Evolutionary conservation across 202 grass and related monocot species (phyloP), one percentile per base, ranked within the genome.

Genomic region (Musa balbisiana): DNA sequence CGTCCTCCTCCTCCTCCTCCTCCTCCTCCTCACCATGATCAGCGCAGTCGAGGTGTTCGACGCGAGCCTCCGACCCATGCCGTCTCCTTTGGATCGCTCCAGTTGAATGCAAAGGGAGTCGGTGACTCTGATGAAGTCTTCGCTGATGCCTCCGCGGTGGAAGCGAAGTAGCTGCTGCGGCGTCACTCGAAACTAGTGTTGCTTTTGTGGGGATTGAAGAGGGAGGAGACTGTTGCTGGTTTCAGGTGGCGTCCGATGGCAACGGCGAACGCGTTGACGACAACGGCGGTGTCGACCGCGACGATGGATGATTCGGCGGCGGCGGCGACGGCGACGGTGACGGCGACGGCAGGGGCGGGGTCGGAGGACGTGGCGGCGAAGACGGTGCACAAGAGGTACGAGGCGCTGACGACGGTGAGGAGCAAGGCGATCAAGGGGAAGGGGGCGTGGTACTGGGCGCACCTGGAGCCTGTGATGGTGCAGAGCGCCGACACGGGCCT

Each of bases 401-500:
- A 96, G 55, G 81, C 82, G 49, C 87, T 96, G 64, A 81, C 87
- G 82, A 86, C 82, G 2, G 92, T 96, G 74, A 80, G 92, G 77
- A 78, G 80, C 55, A 96, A 92, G 80, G 89, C 92, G 43, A 76
- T 96, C 21, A 96, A 89, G 72, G 92, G 92, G 60, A 96, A 96
- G 84, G 92, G 92, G 65, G 92, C 89, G 77, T 96, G 92, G 92
- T 96, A 96, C 64, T 96, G 92, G 92, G 81, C 72, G n/a, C 92
- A 96, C 82, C 89, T 96, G 16, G 92, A 92, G 77, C 92, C 92
- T 19, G 56, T 96, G 16, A 80, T 96, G 68, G 59, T 89, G 74
- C 87, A 71, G 65, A 83, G 82, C 72, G 67, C 67, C 72, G 89
- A 96, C 69, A 85, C 92, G 52, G 84, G 79, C 50, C 70, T 87